A percentile compares a stretch with the other conserved stretches of the same genome.
Evolutionary conservation across 2,329 filamentous ascomycete genomes (phyloP).

Genomic region (Fusarium sp.): DNA sequence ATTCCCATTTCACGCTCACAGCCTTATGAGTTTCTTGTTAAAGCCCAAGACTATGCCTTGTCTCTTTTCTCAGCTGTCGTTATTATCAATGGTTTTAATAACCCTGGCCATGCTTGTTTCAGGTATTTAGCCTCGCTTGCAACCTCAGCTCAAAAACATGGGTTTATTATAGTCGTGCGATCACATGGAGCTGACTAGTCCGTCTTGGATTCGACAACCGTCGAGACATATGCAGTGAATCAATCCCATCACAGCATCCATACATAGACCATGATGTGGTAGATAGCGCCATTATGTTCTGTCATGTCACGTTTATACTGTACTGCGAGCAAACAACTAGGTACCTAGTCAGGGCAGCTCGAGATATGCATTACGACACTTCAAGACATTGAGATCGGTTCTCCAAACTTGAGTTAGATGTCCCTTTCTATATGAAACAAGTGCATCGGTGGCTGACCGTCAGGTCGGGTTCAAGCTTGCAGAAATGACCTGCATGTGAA

Average conservation of each 20-base stretch:
- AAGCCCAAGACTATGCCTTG: neutral
- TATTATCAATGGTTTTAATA: neutral
- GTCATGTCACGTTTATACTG: neutral
- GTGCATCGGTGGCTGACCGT: constrained; percentile 16
- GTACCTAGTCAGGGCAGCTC: neutral
- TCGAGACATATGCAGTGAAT: neutral
- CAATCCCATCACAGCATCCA: neutral
- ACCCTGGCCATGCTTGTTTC: constrained; percentile 9
- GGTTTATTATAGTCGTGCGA: neutral
- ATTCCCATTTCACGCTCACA: neutral
- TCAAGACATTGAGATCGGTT: neutral
- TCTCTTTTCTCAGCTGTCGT: constrained; percentile 3
- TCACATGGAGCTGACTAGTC: neutral
- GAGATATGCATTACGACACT: neutral
- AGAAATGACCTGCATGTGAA: constrained; percentile 29
- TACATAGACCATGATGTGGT: neutral
- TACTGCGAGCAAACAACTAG: neutral
- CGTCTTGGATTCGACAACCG: neutral
- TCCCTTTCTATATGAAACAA: constrained; percentile 27
- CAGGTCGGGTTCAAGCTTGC: constrained; percentile 16
- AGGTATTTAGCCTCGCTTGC: constrained; percentile 9
- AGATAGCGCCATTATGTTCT: neutral
- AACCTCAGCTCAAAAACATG: constrained; percentile 17
- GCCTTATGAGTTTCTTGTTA: neutral
- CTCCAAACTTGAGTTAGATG: neutral